phyloP scores from a whole-genome alignment of 352 stramenopile species.

The Phytophthora pseudosyringae region DNA sequence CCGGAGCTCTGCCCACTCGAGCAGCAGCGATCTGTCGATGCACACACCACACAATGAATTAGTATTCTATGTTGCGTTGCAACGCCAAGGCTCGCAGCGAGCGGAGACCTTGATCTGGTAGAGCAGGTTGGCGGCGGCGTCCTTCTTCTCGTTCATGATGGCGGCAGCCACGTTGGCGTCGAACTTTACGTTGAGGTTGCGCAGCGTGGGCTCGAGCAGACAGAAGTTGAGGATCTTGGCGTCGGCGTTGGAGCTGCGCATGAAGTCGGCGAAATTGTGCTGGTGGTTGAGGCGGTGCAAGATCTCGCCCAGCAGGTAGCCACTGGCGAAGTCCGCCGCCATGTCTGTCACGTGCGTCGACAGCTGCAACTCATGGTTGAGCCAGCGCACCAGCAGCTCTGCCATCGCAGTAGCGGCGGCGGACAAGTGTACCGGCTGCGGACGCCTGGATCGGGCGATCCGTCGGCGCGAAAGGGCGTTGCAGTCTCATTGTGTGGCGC shows the following conservation, averaged over 20 bases:
- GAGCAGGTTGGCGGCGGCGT: constrained; percentile 71
- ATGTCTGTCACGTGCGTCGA: constrained; percentile 66
- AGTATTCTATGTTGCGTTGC: background rate
- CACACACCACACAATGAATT: constrained; percentile 4
- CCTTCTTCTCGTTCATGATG: constrained; percentile 84
- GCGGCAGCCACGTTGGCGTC: constrained; percentile 72
- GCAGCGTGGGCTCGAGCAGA: constrained; percentile 79
- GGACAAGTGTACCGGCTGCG: background rate
- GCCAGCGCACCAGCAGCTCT: constrained; percentile 77
- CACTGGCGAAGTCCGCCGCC: constrained; percentile 82
- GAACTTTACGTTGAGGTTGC: constrained; percentile 76
- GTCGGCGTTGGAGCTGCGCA: constrained; percentile 69
- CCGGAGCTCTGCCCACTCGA: constrained; percentile 49
- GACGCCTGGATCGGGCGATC: background rate
- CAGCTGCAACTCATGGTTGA: constrained; percentile 86
- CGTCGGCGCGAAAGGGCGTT: constrained; percentile 16
- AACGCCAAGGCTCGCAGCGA: background rate
- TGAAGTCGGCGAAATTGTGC: constrained; percentile 87
- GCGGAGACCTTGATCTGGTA: constrained; percentile 85
- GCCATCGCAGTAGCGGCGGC: constrained; percentile 49
- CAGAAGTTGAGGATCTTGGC: constrained; percentile 92
- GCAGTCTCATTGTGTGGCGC: constrained; percentile 12
- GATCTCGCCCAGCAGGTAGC: constrained; percentile 87
- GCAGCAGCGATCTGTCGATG: constrained; percentile 47
- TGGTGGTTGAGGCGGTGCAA: constrained; percentile 90